Percentiles rank a stretch among this genome's conserved stretches.
Conservation (phyloP, 2,329 filamentous ascomycete species). For the Stachybotrys echinatus region DNA sequence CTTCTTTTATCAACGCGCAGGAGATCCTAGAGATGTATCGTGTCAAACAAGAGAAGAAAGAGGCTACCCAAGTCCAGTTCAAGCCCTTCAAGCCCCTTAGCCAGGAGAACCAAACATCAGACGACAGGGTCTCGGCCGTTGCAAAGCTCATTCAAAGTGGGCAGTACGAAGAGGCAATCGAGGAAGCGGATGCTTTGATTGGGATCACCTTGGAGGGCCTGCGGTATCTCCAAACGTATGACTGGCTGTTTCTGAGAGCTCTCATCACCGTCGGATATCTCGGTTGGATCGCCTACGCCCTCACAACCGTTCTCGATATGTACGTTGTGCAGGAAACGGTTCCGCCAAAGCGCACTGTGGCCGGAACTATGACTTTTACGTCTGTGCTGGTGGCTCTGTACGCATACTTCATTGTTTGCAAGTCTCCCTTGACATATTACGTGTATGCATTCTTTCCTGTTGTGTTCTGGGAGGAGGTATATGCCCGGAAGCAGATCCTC, state of each 20-base stretch:
- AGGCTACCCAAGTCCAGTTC: slow-evolving; percentile 69
- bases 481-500: slow-evolving; percentile 68
- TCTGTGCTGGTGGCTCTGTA: slow-evolving; percentile 72
- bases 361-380: slow-evolving; percentile 62
- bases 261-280: slow-evolving; percentile 87
- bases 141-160: slow-evolving; percentile 59
- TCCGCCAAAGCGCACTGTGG: slow-evolving; percentile 55
- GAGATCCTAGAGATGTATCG: slow-evolving; percentile 93
- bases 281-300: slow-evolving; percentile 90
- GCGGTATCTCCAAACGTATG: slow-evolving; percentile 93
- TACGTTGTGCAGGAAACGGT: slow-evolving; percentile 74
- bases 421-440: slow-evolving; percentile 81
- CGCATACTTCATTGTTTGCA: slow-evolving; percentile 72
- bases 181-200: slow-evolving; percentile 71
- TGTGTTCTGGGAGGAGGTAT: slow-evolving; percentile 95
- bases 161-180: slow-evolving; percentile 71
- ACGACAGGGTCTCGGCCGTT: slow-evolving; percentile 64
- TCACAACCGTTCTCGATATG: slow-evolving; percentile 82
- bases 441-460: slow-evolving; percentile 88
- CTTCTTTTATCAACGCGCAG: slow-evolving; percentile 76
- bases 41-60: slow-evolving; percentile 86
- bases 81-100: slow-evolving; percentile 68
- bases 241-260: slow-evolving; percentile 91
- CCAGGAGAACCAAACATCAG: slow-evolving; percentile 54
- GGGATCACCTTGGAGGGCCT: slow-evolving; percentile 74